phyloP scores from a whole-genome alignment of 441 rosid species.

The Adansonia madagascariensis region DNA sequence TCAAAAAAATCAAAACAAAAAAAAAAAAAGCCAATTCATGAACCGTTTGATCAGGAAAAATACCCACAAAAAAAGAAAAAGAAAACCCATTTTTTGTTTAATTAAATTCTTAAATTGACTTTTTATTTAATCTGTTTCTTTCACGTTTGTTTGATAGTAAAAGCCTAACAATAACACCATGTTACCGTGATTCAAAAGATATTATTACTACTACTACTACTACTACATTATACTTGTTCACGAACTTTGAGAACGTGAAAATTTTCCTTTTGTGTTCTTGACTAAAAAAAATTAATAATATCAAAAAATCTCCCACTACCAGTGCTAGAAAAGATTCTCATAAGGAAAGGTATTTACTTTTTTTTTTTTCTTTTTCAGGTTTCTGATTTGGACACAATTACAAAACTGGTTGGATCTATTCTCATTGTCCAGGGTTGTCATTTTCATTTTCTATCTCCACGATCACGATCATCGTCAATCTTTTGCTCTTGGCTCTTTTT shows the following conservation, averaged over 20 bases:
- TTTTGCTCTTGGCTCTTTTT: background rate
- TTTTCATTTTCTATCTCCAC: background rate
- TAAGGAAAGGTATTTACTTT: background rate
- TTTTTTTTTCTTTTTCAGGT: background rate
- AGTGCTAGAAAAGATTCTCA: constrained; percentile 28
- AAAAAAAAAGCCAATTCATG: background rate
- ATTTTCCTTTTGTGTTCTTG: constrained; percentile 18
- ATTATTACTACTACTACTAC: background rate
- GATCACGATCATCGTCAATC: background rate
- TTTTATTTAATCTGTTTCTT: background rate
- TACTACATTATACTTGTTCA: background rate
- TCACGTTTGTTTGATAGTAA: constrained; percentile 16
- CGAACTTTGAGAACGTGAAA: background rate
- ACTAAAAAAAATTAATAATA: constrained; percentile 5
- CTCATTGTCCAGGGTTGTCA: constrained; percentile 13
- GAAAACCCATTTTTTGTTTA: background rate
- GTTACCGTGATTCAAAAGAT: constrained; percentile 31
- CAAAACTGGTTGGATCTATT: background rate
- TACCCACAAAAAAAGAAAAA: constrained; percentile 6
- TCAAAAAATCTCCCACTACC: constrained; percentile 1
- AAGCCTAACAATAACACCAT: constrained; percentile 32
- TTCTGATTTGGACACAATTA: constrained; percentile 1
- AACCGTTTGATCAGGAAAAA: constrained; percentile 27
- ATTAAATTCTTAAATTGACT: constrained; percentile 8
- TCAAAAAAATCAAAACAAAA: constrained; percentile 31